Base-by-base conservation (phyloP, 2,329 filamentous ascomycete species). In the Bipolaris sorokiniana region DNA sequence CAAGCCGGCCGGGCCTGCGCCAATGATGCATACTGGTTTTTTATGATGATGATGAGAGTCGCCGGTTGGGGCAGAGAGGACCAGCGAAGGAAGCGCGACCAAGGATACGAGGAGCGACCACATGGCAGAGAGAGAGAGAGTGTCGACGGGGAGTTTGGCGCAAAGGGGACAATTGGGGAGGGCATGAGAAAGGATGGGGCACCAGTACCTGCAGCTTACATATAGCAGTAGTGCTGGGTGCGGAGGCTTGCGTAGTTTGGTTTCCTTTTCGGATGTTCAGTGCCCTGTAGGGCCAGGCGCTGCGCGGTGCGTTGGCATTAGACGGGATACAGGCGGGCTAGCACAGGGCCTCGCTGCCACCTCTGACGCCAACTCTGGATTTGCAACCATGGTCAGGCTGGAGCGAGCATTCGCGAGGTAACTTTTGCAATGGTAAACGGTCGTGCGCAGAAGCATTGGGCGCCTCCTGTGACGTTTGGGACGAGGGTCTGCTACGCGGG, bases 281-380 rank as follows among this genome's bases (percentile, higher is more conserved):
- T 16, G 48, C 44, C 44, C 42, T 49, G 65, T 62, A 61, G 54
- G 64, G 67, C 62, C 68, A 69, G 48, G 62, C 41, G 64, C 71
- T 74, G 71, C 72, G 69, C 70, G 69, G 68, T 75, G 72, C 72
- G 72, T 59, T 75, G 71, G 71, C 71, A 74, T 54, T 56, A 49
- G 42, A 57, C 54, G 54, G 63, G 46, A 54, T 63, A 59, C 50
- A 60, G 60, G 58, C 66, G 40, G 52, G 59, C 65, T 66, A 65
- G 49, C 47, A 55, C 54, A 56, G 58, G 56, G 48, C 59, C 47
- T 58, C 15, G 58, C 65, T 68, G 65, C 69, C 62, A 63, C 58
- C 59, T 45, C 63, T 64, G 64, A 69, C 68, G 69, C 68, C 69
- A 70, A 55, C 62, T 55, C 47, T 60, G 59, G 55, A 59, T 58